Evolutionary conservation across 2,329 filamentous ascomycete species (phyloP), one percentile per base, ranked within the genome.

Genomic region (Diaporthe sp.): DNA sequence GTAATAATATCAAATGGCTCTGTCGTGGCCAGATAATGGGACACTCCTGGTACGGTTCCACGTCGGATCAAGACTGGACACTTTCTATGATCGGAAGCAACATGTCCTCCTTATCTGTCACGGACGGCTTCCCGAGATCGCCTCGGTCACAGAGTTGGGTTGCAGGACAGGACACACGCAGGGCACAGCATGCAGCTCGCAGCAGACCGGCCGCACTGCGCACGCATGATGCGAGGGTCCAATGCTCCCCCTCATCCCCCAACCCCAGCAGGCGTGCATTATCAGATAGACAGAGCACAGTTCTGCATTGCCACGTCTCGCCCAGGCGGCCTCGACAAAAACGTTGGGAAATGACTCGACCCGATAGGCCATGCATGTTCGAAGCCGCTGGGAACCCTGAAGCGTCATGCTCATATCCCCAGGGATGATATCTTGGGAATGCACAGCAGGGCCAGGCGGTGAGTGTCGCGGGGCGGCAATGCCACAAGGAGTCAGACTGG

Each of bases 281-380:
- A 72, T 62, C 71, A 61, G 60, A 53, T 61, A 72, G 70, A 28
- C 44, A 39, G 67, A 58, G 51, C 60, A 72, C 19, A 49, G 46
- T 51, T 53, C 71, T 72, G 71, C 71, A 72, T 53, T 62, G 71
- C 71, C 57, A 72, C 71, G 57, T 62, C 31, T 72, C 57, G 71
- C 58, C 71, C 44, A 62, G 60, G n/a, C 44, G 31, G 58, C 25
- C 17, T 28, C 34, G 17, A 25, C 19, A 25, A 42, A 15, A 4
- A 10, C 22, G 31, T n/a, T 39, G 15, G 71, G 55, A 53, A 72
- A 72, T 72, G 71, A 72, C 71, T 72, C 71, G 71, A 49, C 42
- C 42, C 28, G 62, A 39, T 39, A 68, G 62, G 62, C 34, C 62
- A 68, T 51, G 62, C 62, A 68, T 68, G 31, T 2, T 42, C 39